Base-by-base conservation (phyloP, 805 yeast genomes). In the Candida tammaniensis region DNA sequence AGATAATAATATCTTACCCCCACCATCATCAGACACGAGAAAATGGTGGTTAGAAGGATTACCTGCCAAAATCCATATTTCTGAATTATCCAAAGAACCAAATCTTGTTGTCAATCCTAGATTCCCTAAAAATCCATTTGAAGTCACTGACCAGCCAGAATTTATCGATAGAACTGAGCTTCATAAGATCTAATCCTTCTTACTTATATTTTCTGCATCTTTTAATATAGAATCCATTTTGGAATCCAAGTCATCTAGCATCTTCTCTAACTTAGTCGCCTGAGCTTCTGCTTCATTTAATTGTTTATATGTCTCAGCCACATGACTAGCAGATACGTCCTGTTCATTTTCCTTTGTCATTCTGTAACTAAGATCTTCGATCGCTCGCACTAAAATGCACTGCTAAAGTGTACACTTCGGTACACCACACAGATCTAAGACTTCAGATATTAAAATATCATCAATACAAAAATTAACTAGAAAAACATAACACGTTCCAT, bases 21-120 rank as follows among this genome's bases (percentile, higher is more conserved):
- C 96, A 1, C 98, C 98, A 11, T 82, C 95, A 38, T 76, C 93
- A 0, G 95, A 86, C 36, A 59, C 68, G 10, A 64, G 72, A 15
- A 86, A 86, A 56, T 93, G 98, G 98, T 93, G 98, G 98, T 68
- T 86, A 12, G 81, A 82, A 10, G 81, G 80, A 8, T 70, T 72
- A 39, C 74, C 80, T 9, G 88, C 89, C 2, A 86, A 82, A 51
- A 82, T 91, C 2, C 54, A 54, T 7, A 67, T 84, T 7, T 58
- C 64, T 4, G 72, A 72, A 26, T 49, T 79, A 21, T 58, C 64
- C 4, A 64, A 61, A 14, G 39, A 38, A 12, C 53, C 49, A 11
- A 33, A n/a, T n/a, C n/a, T 60, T 44, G 63, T 78, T 18, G 64
- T 89, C 27, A 93, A 93, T 50, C 95, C 95, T 0, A 57, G 64